Evolutionary conservation across 2,329 filamentous ascomycete species (phyloP), one percentile per base, ranked within the genome.

Genomic region (Cytospora mali): DNA sequence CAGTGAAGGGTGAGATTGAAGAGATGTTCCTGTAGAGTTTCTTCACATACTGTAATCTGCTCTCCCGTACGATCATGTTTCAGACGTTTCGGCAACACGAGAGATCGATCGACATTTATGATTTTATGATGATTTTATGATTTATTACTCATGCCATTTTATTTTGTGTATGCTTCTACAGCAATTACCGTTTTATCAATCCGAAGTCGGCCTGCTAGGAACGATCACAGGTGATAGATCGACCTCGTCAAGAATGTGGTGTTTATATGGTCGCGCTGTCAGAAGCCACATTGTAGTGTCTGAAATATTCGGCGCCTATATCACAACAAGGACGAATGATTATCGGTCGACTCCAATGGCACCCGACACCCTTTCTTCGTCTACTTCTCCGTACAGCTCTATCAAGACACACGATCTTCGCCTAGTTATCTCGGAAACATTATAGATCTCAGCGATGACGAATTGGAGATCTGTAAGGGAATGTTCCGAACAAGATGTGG

Each of bases 11-110:
- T 27, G 23, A 4, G 6, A n/a, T 27, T 59, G 54, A 13, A 48
- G 13, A 18, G 46, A 62, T 62, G n/a, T n/a, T n/a, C n/a, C n/a
- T n/a, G n/a, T n/a, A n/a, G n/a, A 14, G 21, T 5, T 33, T n/a
- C 18, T 2, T 13, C 28, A 28, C 13, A 21, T 16, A 1, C 4
- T 27, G 31, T 58, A 49, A 51, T 51, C 39, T n/a, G n/a, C n/a
- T n/a, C n/a, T n/a, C n/a, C n/a, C n/a, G n/a, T n/a, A n/a, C n/a
- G n/a, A n/a, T n/a, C n/a, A n/a, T 16, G 60, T 62, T 62, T 58
- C 60, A 62, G 46, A 21, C 31, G 54, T 42, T 58, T 53, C 55
- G 55, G 54, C 35, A 54, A 48, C 29, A 21, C 11, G 49, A 6
- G 11, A 25, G 25, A 52, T 35, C 49, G 60, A 21, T 50, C 16